Base-by-base conservation (phyloP, 1,284 basidiomycete genomes). In the Ceratobasidium sp. region DNA sequence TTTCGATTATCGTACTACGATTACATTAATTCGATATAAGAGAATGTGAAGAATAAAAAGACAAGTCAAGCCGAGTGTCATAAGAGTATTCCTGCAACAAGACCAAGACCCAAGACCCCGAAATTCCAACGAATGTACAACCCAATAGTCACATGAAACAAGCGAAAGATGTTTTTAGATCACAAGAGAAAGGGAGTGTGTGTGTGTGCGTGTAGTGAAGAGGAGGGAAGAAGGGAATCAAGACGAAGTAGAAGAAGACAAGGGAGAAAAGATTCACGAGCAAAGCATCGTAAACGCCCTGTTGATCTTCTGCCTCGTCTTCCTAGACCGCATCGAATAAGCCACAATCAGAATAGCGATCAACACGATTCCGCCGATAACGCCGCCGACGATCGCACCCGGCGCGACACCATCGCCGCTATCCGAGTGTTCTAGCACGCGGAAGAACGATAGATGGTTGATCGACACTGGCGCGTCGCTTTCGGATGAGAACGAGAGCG, bases 231-330 rank as follows among this genome's bases (percentile, higher is more conserved):
- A 12, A 28, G 13, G 57, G 26, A 26, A 33, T 6, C 5, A 40
- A 42, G 38, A 20, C 38, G 38, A 42, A 42, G 15, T 2, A 9
- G 23, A n/a, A 54, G 23, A 54, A n/a, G n/a, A 3, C 1, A n/a
- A 54, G 23, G 52, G 17, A 42, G 59, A 62, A 38, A 52, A 52
- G 20, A 50, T 52, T 38, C 52, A 50, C 26, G 65, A 67, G 42
- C 70, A 73, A 61, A 73, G 44, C 23, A 73, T 28, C 7, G 56
- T 44, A 26, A 56, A 73, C 40, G 70, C 33, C 15, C 48, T n/a
- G 28, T 75, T 75, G 48, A 65, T 61, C 61, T 75, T 75, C 13
- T 64, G 61, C 38, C 71, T 20, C 48, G 61, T 75, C 61, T 75
- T 75, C 3, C 61, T 46, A 7, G 46, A 38, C 12, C 71, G 15